These are phyloP conservation scores for Coniochaeta ligniaria DNA, from an alignment of 2,329 filamentous ascomycete species.

Conservation along the genomic window DNA sequence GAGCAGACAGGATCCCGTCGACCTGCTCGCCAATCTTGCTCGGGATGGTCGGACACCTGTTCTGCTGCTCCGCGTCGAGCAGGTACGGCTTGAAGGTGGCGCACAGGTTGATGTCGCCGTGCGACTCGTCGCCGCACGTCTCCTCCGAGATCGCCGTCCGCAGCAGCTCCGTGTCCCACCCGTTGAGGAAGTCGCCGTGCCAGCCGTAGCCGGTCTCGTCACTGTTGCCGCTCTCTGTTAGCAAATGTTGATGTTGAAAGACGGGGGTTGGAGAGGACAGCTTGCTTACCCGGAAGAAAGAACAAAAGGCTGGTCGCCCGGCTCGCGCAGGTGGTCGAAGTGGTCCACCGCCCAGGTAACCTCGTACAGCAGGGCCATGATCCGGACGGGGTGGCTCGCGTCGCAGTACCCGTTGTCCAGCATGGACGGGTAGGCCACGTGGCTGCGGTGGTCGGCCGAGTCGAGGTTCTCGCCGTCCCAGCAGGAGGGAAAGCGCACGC, in stretches of 20 bases:
- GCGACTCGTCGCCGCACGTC: constrained; percentile 27
- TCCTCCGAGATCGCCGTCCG: constrained; percentile 33
- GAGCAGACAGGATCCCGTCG: constrained; percentile 20
- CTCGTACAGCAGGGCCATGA: constrained; percentile 54
- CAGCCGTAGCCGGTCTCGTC: constrained; percentile 41
- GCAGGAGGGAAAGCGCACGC: constrained; percentile 12
- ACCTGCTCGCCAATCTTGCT: constrained; percentile 33
- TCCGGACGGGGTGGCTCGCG: constrained; percentile 39
- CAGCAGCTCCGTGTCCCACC: constrained; percentile 45
- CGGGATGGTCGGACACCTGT: constrained; percentile 35
- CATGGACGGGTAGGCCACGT: constrained; percentile 40
- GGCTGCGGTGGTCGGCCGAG: constrained; percentile 9
- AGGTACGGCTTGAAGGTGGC: constrained; percentile 26
- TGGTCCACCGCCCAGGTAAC: constrained; percentile 45
- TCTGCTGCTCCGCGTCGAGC: constrained; percentile 28
- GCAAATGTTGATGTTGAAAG: background rate
- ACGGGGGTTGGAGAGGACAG: background rate
- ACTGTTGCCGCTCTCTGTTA: constrained; percentile 6
- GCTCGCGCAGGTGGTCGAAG: constrained; percentile 38
- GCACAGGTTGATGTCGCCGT: constrained; percentile 35
- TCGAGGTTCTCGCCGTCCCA: constrained; percentile 12
- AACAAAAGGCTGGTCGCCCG: constrained; percentile 40
- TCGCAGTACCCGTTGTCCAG: constrained; percentile 43
- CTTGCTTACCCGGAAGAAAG: constrained; percentile 28
- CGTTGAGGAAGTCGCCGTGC: constrained; percentile 54